Base-by-base conservation (phyloP, 139 green algal genomes). In the Limnomonas spitsbergensis region DNA sequence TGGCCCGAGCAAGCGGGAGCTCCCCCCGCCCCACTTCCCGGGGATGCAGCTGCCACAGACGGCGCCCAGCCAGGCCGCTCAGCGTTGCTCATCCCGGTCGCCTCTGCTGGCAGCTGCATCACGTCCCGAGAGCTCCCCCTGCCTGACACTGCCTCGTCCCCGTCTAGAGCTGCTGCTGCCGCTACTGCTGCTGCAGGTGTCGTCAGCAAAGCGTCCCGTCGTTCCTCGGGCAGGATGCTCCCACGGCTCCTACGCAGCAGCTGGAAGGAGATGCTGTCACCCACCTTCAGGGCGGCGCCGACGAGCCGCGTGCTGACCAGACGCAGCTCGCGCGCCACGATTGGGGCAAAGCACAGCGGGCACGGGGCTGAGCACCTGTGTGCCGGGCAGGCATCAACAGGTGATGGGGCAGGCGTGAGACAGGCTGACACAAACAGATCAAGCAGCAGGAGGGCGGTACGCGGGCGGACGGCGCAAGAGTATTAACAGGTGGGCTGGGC, bases 251-350 rank as follows among this genome's bases (percentile, higher is more conserved):
- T 56, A 40, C 66, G 68, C 32, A 78, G 76, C 69, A 81, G 79
- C 61, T 81, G 29, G 66, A 83, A 83, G 2, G 31, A 72, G 4
- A 72, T 3, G 24, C 1, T 53, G n/a, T 9, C 24, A 34, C 78
- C 32, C 2, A 73, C 69, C 38, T 74, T 53, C 2, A 37, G 1
- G 4, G 39, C 26, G 14, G 54, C 53, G 27, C 26, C 37, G 40
- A 79, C 56, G 35, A 35, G n/a, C 3, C 83, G 84, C 32, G 89
- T 74, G 2, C 68, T 76, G 36, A 93, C 85, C 54, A 93, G 79
- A 2, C 91, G 83, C 61, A 96, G 88, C 85, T 96, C 92, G 0
- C 92, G 83, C 0, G 90, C 89, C 9, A 89, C 88, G 1, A 96
- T 47, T 1, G 81, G 87, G 14, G 81, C 79, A 69, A 89, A 92